phyloP scores from a whole-genome alignment of 2,329 filamentous ascomycete species.

The Neospermospora avenae region DNA sequence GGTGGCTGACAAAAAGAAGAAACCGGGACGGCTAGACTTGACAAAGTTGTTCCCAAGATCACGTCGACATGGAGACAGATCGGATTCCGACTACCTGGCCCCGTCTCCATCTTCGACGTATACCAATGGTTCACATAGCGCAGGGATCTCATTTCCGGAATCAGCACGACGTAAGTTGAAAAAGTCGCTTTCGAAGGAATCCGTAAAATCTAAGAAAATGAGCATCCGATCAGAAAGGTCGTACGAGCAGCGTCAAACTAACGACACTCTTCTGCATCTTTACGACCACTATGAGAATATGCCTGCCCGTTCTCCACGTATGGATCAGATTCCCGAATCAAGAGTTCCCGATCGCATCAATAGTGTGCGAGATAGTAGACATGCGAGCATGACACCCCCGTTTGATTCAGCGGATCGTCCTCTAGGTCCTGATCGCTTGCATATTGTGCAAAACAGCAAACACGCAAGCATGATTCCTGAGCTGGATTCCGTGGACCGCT shows the following conservation, averaged over 20 bases:
- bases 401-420: not conserved
- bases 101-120: slow-evolving; percentile 22
- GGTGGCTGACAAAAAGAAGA: slow-evolving; percentile 27
- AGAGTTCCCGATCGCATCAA: slow-evolving; percentile 15
- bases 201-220: slow-evolving; percentile 25
- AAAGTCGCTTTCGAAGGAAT: slow-evolving; percentile 31
- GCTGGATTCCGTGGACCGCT: not conserved
- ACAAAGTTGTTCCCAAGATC: slow-evolving; percentile 33
- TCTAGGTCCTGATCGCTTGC: slow-evolving; percentile 9
- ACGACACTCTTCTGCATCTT: slow-evolving; percentile 19
- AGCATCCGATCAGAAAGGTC: slow-evolving; percentile 26
- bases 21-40: slow-evolving; percentile 30
- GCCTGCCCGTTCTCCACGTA: slow-evolving; percentile 20
- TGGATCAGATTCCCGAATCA: slow-evolving; percentile 30
- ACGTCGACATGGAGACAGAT: slow-evolving; percentile 19
- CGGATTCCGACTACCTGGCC: slow-evolving; percentile 12
- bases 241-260: slow-evolving; percentile 17
- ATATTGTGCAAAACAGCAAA: not conserved
- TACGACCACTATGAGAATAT: slow-evolving; percentile 32
- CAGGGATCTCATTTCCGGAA: not conserved
- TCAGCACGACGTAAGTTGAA: slow-evolving; percentile 22
- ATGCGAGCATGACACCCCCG: not conserved
- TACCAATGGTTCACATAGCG: slow-evolving; percentile 16
- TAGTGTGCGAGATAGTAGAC: not conserved
- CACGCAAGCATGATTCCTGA: not conserved